These are phyloP conservation scores for Domatiomyces catenatus DNA, from an alignment of 2,329 filamentous ascomycete genomes.

Conservation along the genomic window DNA sequence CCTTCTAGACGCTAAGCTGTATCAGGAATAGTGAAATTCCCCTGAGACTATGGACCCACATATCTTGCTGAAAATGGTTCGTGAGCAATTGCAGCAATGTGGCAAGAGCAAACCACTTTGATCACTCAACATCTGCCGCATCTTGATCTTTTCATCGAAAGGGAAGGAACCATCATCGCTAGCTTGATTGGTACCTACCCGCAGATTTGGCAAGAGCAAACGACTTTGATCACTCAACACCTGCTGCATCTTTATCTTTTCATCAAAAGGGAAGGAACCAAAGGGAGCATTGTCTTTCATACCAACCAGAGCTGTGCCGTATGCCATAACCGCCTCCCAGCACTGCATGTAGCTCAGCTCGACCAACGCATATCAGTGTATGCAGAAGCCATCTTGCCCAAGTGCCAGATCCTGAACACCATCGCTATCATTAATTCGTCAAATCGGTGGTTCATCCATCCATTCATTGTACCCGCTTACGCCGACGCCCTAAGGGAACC, in stretches of 20 bases:
- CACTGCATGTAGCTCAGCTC: not conserved
- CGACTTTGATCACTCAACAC: too few species aligned
- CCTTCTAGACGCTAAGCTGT: too few species aligned
- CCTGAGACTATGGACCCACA: too few species aligned
- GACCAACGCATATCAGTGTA: not conserved
- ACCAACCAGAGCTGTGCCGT: not conserved
- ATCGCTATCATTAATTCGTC: slow-evolving; percentile 1
- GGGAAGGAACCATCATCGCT: too few species aligned
- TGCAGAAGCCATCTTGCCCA: not conserved
- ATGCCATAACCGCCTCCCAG: not conserved
- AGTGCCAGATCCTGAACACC: not conserved
- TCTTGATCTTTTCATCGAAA: too few species aligned
- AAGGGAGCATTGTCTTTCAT: not conserved
- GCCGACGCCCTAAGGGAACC: slow-evolving; percentile 12
- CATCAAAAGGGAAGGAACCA: not conserved
- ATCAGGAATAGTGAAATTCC: too few species aligned
- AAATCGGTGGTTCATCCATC: not conserved
- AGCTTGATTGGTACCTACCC: too few species aligned
- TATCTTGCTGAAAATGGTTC: too few species aligned
- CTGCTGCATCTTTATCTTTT: not conserved
- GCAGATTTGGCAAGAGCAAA: too few species aligned
- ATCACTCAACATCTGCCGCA: too few species aligned
- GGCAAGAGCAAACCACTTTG: too few species aligned
- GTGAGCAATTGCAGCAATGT: too few species aligned
- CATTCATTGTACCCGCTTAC: not conserved